Evolutionary conservation across 768 basidiomycete species (phyloP), one percentile per base, ranked within the genome.

Genomic region (Leccinum uliginosum): DNA sequence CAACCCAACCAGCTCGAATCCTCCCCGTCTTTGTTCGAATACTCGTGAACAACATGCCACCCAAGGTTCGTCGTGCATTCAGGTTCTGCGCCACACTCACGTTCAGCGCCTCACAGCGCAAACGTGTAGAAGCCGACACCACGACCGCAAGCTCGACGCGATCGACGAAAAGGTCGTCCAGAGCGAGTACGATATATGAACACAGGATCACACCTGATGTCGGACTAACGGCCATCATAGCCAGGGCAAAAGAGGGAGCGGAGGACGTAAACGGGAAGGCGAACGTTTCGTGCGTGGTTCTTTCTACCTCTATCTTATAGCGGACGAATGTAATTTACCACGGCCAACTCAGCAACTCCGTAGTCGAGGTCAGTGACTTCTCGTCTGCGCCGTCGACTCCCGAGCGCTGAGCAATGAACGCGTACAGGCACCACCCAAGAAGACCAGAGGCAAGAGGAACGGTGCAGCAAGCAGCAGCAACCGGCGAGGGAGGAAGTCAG

Each of bases 121-220:
- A 87, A 75, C 83, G 80, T 70, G 70, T 71, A 23, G 79, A 78
- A 29, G 77, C 78, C 38, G 54, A 64, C 64, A 70, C 68, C 34
- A 5, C 61, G 27, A 30, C 27, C 35, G 68, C 63, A 56, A 65
- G 68, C 17, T 45, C 75, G 32, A 59, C 80, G 63, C 78, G 80
- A 68, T 64, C 74, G 32, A 79, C 78, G 34, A 78, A 75, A 52
- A 78, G 75, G 59, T 78, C 81, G 15, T 64, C 77, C 40, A 77
- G 78, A 56, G 68, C 52, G 45, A 57, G 71, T 73, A 51, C 29
- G 67, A 50, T 58, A 8, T 26, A 46, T 38, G 21, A 45, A 21
- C 38, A 65, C 56, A 65, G 73, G 48, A 59, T 59, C 27, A 50
- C 45, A 26, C 24, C 11, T 38, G 15, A 19, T 56, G 23, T 14